Evolutionary conservation across 2,329 filamentous ascomycete genomes (phyloP).

Genomic region (Lizonia empirigonia): DNA sequence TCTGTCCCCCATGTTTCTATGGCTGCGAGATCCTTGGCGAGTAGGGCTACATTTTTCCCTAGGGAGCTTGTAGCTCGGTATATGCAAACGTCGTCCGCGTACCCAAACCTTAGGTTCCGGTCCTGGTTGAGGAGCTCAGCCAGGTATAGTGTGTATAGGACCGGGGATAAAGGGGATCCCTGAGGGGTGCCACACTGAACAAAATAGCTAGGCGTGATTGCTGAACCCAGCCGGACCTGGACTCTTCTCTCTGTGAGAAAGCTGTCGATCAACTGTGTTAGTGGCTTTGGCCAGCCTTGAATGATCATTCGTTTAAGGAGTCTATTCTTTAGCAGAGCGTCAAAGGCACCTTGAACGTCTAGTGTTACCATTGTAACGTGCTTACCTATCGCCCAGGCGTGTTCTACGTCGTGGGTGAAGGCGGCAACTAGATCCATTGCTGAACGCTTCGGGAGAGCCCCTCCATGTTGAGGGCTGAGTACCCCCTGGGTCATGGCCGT

Average conservation of each 20-base stretch:
- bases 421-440: not conserved
- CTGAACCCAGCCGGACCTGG: not conserved
- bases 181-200: not conserved
- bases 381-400: not conserved
- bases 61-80: not conserved
- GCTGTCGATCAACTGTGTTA: not conserved
- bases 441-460: not conserved
- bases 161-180: not conserved
- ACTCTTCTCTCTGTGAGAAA: not conserved
- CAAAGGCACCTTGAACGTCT: not conserved
- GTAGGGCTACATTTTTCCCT: not conserved
- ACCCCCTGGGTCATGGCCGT: not conserved
- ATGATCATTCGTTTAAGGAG: not conserved
- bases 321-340: not conserved
- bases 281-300: not conserved
- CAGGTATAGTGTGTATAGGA: not conserved
- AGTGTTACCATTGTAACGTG: not conserved
- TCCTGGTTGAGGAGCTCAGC: not conserved
- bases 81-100: not conserved
- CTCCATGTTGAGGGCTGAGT: not conserved
- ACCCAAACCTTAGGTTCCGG: not conserved
- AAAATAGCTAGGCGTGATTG: not conserved
- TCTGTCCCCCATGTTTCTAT: not conserved
- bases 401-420: not conserved
- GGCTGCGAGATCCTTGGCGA: not conserved